These are phyloP conservation scores for Plasmodium gonderi DNA, from an alignment of 169 alveolate species.

Conservation along the genomic window DNA sequence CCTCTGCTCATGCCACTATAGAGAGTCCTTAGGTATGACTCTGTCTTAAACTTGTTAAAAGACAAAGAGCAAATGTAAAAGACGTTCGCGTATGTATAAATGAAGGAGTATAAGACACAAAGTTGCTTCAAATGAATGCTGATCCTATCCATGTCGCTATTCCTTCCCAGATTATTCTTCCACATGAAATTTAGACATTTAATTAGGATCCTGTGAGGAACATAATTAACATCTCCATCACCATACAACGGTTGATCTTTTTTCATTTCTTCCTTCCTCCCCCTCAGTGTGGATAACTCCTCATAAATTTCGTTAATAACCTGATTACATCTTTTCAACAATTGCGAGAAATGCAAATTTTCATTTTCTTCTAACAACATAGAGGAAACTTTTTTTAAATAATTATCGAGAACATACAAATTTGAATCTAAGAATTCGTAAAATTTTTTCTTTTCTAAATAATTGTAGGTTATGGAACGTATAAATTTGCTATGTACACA, in stretches of 20 bases:
- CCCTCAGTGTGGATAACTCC: background rate
- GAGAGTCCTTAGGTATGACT: background rate
- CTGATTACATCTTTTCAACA: constrained; percentile 1
- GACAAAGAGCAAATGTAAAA: constrained; percentile 7
- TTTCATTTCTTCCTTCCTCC: background rate
- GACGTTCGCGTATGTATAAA: constrained; percentile 25
- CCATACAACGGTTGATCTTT: background rate
- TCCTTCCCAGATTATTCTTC: constrained; percentile 12
- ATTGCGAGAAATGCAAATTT: background rate
- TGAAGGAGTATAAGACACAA: constrained; percentile 21
- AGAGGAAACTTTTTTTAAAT: background rate
- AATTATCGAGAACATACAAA: background rate
- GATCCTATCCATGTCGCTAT: background rate
- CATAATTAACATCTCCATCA: background rate
- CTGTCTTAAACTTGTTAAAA: background rate
- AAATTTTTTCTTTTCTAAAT: background rate
- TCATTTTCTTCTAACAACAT: constrained; percentile 6
- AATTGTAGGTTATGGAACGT: constrained; percentile 1
- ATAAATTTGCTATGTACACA: constrained; percentile 26
- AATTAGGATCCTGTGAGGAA: background rate
- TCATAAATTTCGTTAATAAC: background rate
- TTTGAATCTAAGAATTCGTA: background rate
- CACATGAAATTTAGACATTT: constrained; percentile 37
- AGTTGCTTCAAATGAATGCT: constrained; percentile 10
- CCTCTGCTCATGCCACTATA: background rate